phyloP scores from a whole-genome alignment of 768 basidiomycete genomes.

The Tephrocybe sp. region DNA sequence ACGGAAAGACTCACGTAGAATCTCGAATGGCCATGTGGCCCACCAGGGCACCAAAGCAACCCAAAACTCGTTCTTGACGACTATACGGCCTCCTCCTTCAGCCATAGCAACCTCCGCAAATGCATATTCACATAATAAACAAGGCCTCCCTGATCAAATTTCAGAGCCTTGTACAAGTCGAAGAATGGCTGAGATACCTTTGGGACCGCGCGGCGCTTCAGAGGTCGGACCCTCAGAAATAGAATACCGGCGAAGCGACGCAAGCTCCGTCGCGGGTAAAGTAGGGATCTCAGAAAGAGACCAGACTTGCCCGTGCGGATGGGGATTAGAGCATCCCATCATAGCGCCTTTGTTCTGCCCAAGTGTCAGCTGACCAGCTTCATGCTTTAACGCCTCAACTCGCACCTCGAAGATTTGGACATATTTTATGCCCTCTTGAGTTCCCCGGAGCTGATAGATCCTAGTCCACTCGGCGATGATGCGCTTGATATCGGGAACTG shows the following conservation, averaged over 20 bases:
- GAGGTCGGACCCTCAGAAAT: slow-evolving; percentile 31
- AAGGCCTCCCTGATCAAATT: slow-evolving; percentile 46
- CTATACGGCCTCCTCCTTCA: slow-evolving; percentile 56
- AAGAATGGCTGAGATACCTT: slow-evolving; percentile 27
- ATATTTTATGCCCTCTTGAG: slow-evolving; percentile 69
- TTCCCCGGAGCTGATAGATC: slow-evolving; percentile 60
- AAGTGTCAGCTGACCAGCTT: too few species aligned
- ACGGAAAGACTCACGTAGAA: slow-evolving; percentile 51
- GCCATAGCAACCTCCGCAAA: slow-evolving; percentile 54
- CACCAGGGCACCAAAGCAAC: slow-evolving; percentile 91
- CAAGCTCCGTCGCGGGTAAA: slow-evolving; percentile 66
- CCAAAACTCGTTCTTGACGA: slow-evolving; percentile 75
- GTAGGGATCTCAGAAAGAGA: slow-evolving; percentile 73
- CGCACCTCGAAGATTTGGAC: slow-evolving; percentile 90
- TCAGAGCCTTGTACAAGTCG: background rate
- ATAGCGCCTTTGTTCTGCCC: slow-evolving; percentile 89
- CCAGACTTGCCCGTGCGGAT: slow-evolving; percentile 93
- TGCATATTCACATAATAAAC: slow-evolving; percentile 81
- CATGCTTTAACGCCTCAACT: too few species aligned
- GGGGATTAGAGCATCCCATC: slow-evolving; percentile 96
- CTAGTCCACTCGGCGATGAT: slow-evolving; percentile 76
- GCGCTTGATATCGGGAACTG: slow-evolving; percentile 51
- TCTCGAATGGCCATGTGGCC: slow-evolving; percentile 94
- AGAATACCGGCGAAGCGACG: slow-evolving; percentile 53
- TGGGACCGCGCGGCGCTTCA: slow-evolving; percentile 54